phyloP scores from a whole-genome alignment of 129 eudicot genomes.

The Artemisia argyi region DNA sequence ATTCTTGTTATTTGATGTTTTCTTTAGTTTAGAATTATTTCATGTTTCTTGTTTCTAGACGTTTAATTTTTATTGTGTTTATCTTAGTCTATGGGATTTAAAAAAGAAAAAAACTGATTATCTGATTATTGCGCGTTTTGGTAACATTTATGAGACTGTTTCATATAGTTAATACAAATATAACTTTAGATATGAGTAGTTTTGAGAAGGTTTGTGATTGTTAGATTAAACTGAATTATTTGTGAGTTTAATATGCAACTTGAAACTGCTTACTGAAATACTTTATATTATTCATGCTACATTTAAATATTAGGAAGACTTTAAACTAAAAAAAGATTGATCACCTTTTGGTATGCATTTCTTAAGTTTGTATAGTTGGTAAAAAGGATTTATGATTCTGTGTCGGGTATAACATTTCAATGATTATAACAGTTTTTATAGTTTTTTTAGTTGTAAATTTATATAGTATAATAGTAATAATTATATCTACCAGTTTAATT shows the following conservation, averaged over 20 bases:
- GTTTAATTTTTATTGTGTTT: constrained; percentile 11
- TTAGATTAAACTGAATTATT: no score
- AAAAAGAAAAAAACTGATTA: no score
- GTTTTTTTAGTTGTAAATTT: no score
- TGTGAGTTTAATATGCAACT: no score
- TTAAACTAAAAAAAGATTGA: not conserved
- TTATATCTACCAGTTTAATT: not conserved
- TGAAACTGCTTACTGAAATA: not conserved
- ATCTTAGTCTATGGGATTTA: not conserved
- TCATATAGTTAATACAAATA: no score
- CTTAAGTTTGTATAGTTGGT: constrained; percentile 9
- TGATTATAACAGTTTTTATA: no score
- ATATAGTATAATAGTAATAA: not conserved
- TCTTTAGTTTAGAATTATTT: not conserved
- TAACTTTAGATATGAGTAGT: no score
- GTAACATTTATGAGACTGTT: no score
- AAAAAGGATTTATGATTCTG: not conserved
- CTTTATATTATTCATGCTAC: not conserved
- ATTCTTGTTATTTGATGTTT: not conserved
- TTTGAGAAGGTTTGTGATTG: no score
- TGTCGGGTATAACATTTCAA: not conserved
- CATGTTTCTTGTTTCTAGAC: constrained; percentile 4
- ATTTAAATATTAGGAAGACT: not conserved
- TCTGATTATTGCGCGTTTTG: no score
- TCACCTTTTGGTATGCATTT: not conserved